These are phyloP conservation scores for Paracamarosporium sp. DNA, from an alignment of 2,329 filamentous ascomycete genomes.

Conservation along the genomic window DNA sequence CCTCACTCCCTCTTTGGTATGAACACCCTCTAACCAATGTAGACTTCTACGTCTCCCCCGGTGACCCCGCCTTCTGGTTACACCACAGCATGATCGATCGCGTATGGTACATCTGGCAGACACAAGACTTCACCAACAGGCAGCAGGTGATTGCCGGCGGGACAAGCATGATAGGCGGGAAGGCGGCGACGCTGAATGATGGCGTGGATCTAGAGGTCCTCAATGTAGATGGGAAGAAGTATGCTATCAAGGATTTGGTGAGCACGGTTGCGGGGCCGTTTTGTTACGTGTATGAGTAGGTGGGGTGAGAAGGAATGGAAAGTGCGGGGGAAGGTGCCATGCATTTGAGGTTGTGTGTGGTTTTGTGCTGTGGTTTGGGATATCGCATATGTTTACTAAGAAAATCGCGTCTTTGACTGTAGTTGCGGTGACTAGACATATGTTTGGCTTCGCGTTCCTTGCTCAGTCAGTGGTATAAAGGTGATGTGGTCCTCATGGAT, in stretches of 20 bases:
- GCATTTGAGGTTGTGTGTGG: too few species aligned
- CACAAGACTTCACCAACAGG: conserved; percentile 48
- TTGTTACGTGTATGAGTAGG: conserved; percentile 55
- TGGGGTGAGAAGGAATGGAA: neutral
- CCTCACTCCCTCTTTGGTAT: conserved; percentile 4
- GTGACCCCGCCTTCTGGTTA: conserved; percentile 43
- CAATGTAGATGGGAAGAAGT: conserved; percentile 40
- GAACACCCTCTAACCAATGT: too few species aligned
- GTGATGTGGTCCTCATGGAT: too few species aligned
- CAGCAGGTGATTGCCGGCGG: conserved; percentile 51
- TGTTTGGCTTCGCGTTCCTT: too few species aligned
- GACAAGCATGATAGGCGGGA: conserved; percentile 49
- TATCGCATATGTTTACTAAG: too few species aligned
- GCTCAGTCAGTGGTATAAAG: too few species aligned
- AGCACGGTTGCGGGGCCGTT: conserved; percentile 56
- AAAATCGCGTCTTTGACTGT: too few species aligned
- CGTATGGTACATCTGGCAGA: conserved; percentile 59
- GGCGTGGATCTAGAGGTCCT: conserved; percentile 49
- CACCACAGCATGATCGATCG: conserved; percentile 54
- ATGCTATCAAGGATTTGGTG: conserved; percentile 52
- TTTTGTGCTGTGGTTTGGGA: too few species aligned
- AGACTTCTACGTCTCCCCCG: conserved; percentile 54
- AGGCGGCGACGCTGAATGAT: conserved; percentile 32
- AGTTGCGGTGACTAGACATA: too few species aligned
- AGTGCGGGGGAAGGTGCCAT: too few species aligned